Percentiles rank a stretch among this genome's conserved stretches.
These are phyloP conservation scores for Chrysoporthe austroafricana DNA, from an alignment of 2,329 filamentous ascomycete species.

Conservation along the genomic window DNA sequence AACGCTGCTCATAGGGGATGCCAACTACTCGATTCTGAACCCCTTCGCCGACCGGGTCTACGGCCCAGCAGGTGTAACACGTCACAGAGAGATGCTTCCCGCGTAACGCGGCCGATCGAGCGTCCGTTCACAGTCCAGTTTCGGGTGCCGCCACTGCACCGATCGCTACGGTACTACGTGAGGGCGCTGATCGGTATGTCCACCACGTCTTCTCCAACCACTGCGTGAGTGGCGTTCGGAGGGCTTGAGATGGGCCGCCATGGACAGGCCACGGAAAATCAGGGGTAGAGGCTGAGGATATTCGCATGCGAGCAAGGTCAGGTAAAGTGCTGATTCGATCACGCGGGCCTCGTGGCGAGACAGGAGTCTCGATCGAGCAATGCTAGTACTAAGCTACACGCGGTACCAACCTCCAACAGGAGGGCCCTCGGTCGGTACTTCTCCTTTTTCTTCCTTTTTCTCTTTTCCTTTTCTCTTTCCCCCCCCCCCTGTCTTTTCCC, in stretches of 20 bases:
- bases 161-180: neutral
- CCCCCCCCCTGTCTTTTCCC: no score
- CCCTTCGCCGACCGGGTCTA: neutral
- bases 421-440: neutral
- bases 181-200: neutral
- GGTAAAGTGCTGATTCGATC: neutral
- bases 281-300: neutral
- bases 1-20: neutral
- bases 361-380: neutral
- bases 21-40: neutral
- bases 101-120: constrained; percentile 1
- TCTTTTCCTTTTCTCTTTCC: no score
- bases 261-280: neutral
- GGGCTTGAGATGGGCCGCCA: neutral
- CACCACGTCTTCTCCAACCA: neutral
- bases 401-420: neutral
- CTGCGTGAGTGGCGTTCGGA: neutral
- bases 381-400: neutral
- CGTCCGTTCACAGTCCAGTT: neutral
- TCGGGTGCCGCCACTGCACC: neutral
- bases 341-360: no score
- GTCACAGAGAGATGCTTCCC: constrained; percentile 2
- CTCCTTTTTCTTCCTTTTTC: neutral
- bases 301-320: neutral
- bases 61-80: neutral